These are phyloP conservation scores for Buddleja alternifolia DNA, from an alignment of 257 asterid species.

Conservation along the genomic window DNA sequence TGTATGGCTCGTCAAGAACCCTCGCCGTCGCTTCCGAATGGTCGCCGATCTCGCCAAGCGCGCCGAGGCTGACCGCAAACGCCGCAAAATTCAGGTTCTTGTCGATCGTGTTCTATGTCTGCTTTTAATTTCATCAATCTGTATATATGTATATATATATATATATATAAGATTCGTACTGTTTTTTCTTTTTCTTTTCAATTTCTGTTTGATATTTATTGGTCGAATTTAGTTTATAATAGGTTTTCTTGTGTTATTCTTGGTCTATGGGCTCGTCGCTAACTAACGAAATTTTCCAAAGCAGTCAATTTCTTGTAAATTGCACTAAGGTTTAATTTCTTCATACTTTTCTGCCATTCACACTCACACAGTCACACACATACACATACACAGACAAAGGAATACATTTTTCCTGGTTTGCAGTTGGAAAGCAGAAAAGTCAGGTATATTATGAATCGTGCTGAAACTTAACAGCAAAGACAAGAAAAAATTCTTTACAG, in stretches of 20 bases:
- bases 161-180: too few species aligned
- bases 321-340: slow-evolving; percentile 11
- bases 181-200: too few species aligned
- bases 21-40: slow-evolving; percentile 83
- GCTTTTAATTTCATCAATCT: too few species aligned
- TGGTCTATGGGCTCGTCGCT: background rate
- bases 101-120: background rate
- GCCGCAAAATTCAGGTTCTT: slow-evolving; percentile 60
- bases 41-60: slow-evolving; percentile 91
- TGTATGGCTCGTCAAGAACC: slow-evolving; percentile 84
- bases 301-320: slow-evolving; percentile 25
- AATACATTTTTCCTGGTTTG: background rate
- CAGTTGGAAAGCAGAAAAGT: background rate
- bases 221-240: background rate
- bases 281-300: background rate
- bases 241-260: background rate
- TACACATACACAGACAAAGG: background rate
- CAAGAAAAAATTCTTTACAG: background rate
- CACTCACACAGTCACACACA: too few species aligned
- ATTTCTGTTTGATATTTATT: background rate
- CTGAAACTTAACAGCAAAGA: background rate
- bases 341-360: slow-evolving; percentile 33
- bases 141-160: background rate
- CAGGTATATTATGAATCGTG: slow-evolving; percentile 2
- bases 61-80: slow-evolving; percentile 63